Evolutionary conservation across 306 rosid genomes (phyloP).

Genomic region (Trifolium pratense): DNA sequence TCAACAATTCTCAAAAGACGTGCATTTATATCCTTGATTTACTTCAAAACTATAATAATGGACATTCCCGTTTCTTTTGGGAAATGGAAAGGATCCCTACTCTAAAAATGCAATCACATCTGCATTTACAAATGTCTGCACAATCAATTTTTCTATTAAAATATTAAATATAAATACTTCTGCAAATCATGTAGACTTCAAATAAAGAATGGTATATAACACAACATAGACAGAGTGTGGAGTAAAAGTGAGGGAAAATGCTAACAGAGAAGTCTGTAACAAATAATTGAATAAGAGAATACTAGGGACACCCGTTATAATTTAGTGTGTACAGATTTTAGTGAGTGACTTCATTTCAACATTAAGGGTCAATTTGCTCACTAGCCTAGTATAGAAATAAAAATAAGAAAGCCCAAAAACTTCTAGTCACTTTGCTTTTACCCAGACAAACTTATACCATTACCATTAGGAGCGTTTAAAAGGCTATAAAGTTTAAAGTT

Average conservation of each 20-base stretch:
- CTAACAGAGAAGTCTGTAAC: too few relatives aligned
- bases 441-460: not conserved
- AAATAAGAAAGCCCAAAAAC: not conserved
- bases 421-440: not conserved
- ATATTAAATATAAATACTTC: not conserved
- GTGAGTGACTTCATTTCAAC: too few relatives aligned
- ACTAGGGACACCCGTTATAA: too few relatives aligned
- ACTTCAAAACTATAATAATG: too few relatives aligned
- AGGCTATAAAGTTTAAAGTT: constrained; percentile 12
- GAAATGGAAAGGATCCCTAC: too few relatives aligned
- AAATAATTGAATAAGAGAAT: too few relatives aligned
- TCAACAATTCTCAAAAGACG: too few relatives aligned
- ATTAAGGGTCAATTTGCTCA: too few relatives aligned
- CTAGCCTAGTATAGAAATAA: too few relatives aligned
- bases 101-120: not conserved
- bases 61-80: too few relatives aligned
- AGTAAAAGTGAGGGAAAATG: not conserved
- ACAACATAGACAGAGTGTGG: not conserved
- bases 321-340: too few relatives aligned
- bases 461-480: constrained; percentile 7
- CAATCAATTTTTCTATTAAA: not conserved
- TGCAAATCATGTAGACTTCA: not conserved
- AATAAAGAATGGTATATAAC: not conserved
- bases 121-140: not conserved
- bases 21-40: too few relatives aligned